Evolutionary conservation across 2,329 filamentous ascomycete species (phyloP).

Genomic region (Cadophora malorum): DNA sequence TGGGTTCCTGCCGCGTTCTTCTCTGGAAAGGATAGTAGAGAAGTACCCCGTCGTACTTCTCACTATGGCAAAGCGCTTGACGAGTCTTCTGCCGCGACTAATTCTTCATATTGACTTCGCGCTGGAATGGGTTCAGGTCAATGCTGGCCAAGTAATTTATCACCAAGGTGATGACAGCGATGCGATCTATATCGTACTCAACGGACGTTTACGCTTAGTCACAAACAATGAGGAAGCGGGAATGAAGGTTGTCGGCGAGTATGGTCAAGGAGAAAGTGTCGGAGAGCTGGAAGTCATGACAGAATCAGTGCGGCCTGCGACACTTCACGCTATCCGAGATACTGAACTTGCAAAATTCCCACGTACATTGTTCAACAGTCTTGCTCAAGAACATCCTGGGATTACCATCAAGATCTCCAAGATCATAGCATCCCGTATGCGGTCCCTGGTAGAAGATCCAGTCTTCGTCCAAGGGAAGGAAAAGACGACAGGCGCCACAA

Average conservation of each 20-base stretch:
- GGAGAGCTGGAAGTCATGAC: conserved; percentile 97
- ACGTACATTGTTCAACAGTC: conserved; percentile 93
- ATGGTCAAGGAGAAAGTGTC: conserved; percentile 95
- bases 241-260: conserved; percentile 88
- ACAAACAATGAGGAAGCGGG: conserved; percentile 81
- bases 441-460: conserved; percentile 83
- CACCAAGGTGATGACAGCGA: conserved; percentile 95
- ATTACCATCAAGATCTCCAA: conserved; percentile 99
- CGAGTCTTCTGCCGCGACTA: conserved; percentile 83
- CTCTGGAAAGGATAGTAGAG: conserved; percentile 91
- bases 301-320: conserved; percentile 88
- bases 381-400: conserved; percentile 94
- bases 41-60: conserved; percentile 89
- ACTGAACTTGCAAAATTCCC: conserved; percentile 97
- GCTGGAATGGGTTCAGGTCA: conserved; percentile 96
- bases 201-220: conserved; percentile 86
- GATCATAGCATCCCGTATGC: conserved; percentile 95
- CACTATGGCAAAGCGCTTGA: conserved; percentile 95
- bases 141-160: conserved; percentile 92
- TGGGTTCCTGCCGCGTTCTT: conserved; percentile 85
- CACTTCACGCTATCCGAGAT: conserved; percentile 93
- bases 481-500: conserved; percentile 61
- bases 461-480: conserved; percentile 71
- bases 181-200: conserved; percentile 96
- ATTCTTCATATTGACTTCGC: conserved; percentile 98